Evolutionary conservation across 495 filamentous ascomycete species (phyloP).

Genomic region (Daldinia vernicosa): DNA sequence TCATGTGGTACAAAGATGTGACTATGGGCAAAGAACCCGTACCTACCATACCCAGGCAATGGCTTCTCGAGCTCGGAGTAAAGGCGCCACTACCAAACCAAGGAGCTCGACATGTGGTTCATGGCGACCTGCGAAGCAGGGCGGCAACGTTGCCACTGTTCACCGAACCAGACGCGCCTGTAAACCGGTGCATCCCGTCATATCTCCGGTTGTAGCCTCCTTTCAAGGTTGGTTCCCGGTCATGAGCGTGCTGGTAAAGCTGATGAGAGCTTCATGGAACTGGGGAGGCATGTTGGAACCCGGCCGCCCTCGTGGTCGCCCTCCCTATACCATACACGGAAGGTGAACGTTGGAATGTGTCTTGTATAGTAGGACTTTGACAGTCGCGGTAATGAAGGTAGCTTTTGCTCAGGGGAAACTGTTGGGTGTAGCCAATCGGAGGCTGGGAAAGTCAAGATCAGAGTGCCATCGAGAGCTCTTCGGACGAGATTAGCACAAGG

Average conservation of each 20-base stretch:
- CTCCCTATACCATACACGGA: constrained; percentile 44
- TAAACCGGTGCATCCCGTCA: constrained; percentile 16
- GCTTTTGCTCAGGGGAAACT: constrained; percentile 45
- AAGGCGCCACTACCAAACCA: constrained; percentile 17
- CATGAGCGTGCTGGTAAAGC: constrained; percentile 27
- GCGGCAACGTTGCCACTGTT: constrained; percentile 47
- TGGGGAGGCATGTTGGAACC: constrained; percentile 20
- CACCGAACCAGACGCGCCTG: constrained; percentile 16
- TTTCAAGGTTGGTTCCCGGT: constrained; percentile 18
- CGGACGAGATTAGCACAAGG: constrained; percentile 39
- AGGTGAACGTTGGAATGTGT: constrained; percentile 45
- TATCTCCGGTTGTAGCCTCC: constrained; percentile 19
- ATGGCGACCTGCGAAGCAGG: constrained; percentile 25
- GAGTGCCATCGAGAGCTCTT: constrained; percentile 32
- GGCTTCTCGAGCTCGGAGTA: constrained; percentile 18
- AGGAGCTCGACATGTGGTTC: constrained; percentile 12
- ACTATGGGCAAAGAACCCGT: constrained; percentile 17
- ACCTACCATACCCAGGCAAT: constrained; percentile 1
- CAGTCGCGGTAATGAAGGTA: constrained; percentile 39
- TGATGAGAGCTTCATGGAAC: constrained; percentile 33
- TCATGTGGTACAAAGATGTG: constrained; percentile 42
- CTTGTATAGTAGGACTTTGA: constrained; percentile 36
- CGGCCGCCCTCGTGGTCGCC: constrained; percentile 34
- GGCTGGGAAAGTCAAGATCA: constrained; percentile 6
- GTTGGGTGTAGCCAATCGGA: constrained; percentile 36